phyloP scores from a whole-genome alignment of 441 rosid species.

The Kokia cookei region DNA sequence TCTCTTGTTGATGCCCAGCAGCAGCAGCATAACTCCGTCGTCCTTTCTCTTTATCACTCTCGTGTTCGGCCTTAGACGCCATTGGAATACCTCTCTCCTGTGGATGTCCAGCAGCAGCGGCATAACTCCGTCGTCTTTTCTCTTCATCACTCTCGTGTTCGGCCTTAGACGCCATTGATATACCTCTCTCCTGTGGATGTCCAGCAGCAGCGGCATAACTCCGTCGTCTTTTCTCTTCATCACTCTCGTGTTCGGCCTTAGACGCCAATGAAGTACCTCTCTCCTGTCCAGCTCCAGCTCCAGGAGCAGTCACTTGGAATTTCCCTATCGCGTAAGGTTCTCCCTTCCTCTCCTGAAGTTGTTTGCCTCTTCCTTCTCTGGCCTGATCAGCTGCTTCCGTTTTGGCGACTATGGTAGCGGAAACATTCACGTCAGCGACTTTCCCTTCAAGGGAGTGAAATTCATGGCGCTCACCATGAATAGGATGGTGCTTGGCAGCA shows the following conservation, averaged over 20 bases:
- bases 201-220: not conserved
- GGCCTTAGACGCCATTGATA: not conserved
- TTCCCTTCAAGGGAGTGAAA: constrained; percentile 19
- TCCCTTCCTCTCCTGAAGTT: not conserved
- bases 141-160: not conserved
- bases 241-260: not conserved
- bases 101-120: not conserved
- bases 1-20: constrained; percentile 2
- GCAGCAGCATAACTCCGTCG: not conserved
- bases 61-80: not conserved
- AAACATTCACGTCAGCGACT: not conserved
- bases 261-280: not conserved
- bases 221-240: not conserved
- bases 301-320: constrained; percentile 9
- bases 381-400: not conserved
- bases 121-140: not conserved
- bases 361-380: not conserved
- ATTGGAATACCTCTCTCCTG: constrained; percentile 2
- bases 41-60: not conserved
- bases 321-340: constrained; percentile 24
- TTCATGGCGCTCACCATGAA: constrained; percentile 7
- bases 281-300: constrained; percentile 2
- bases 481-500: not conserved
- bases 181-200: constrained; percentile 2
- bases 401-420: not conserved